phyloP scores from a whole-genome alignment of 129 eudicot species.

The Glebionis coronaria region DNA sequence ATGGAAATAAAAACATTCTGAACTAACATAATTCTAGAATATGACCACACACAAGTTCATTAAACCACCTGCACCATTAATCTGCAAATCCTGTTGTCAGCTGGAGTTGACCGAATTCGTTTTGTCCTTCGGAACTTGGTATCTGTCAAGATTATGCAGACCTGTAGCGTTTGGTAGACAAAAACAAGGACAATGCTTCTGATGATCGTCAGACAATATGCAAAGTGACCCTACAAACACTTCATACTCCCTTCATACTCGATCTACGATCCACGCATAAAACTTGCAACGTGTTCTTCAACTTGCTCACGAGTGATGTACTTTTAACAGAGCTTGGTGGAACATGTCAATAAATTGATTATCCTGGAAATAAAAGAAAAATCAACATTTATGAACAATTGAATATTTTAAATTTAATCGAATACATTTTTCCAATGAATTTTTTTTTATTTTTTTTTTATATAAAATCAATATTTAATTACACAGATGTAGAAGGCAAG shows the following conservation, averaged over 20 bases:
- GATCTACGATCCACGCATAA: background rate
- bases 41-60: constrained; percentile 2
- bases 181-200: background rate
- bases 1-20: background rate
- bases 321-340: constrained; percentile 49
- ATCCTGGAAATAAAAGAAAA: constrained; percentile 38
- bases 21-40: constrained; percentile 6
- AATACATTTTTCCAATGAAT: too few species aligned
- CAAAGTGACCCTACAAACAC: constrained; percentile 3
- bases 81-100: background rate
- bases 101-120: background rate
- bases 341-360: constrained; percentile 67
- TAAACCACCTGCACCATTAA: constrained; percentile 5
- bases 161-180: too few species aligned
- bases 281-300: background rate
- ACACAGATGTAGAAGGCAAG: too few species aligned
- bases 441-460: too few species aligned
- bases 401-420: background rate
- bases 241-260: constrained; percentile 5
- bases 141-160: too few species aligned
- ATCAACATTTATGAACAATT: background rate
- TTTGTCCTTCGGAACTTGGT: background rate
- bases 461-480: too few species aligned
- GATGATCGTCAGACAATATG: constrained; percentile 4
- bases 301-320: constrained; percentile 39